phyloP scores from a whole-genome alignment of 768 basidiomycete species.

The Tricholoma bakamatsutake region DNA sequence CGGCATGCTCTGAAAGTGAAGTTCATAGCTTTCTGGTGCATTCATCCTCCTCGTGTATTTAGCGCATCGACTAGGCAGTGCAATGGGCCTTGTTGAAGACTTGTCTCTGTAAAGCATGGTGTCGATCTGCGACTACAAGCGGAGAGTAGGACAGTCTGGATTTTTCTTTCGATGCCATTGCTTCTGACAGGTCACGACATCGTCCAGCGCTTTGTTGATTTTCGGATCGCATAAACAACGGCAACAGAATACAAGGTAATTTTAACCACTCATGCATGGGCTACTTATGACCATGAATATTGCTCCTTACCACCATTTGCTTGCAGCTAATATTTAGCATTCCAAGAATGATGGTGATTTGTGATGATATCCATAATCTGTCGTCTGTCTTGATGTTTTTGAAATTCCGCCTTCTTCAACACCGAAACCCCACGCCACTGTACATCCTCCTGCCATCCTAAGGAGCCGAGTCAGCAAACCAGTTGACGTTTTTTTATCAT shows the following conservation, averaged over 20 bases:
- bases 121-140: neutral
- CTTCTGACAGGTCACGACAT: neutral
- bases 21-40: neutral
- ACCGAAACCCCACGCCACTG: neutral
- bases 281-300: neutral
- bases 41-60: neutral
- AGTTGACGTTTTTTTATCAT: neutral
- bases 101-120: too few relatives aligned
- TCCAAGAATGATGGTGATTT: neutral
- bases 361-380: neutral
- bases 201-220: neutral
- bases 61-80: neutral
- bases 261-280: neutral
- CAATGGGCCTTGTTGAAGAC: neutral
- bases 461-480: neutral
- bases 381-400: neutral
- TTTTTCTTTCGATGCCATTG: neutral
- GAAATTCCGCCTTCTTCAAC: neutral
- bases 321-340: neutral
- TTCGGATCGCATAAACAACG: neutral
- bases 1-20: neutral
- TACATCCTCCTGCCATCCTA: neutral
- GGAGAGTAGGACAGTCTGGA: neutral
- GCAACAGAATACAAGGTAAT: neutral
- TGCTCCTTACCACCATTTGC: neutral